Evolutionary conservation across 2,329 filamentous ascomycete species (phyloP).

Genomic region (Sarocladium kiliense): DNA sequence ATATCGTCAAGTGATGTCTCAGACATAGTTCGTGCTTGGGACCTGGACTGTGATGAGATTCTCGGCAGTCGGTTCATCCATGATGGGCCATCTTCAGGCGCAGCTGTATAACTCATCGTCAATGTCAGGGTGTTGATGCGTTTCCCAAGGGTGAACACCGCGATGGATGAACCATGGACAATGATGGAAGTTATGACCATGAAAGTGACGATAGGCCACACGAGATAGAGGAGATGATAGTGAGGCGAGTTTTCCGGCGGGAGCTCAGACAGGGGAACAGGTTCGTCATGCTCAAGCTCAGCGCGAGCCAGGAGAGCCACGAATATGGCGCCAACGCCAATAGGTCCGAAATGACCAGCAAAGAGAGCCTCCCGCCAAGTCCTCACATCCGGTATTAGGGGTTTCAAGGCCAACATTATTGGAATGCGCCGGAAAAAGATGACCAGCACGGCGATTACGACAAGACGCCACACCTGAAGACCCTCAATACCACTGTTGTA

Average conservation of each 20-base stretch:
- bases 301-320: conserved; percentile 87
- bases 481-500: conserved; percentile 75
- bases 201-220: conserved; percentile 95
- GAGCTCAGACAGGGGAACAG: conserved; percentile 65
- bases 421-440: conserved; percentile 95
- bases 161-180: conserved; percentile 95
- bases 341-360: conserved; percentile 94
- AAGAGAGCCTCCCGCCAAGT: conserved; percentile 97
- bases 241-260: conserved; percentile 51
- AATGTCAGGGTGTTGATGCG: conserved; percentile 95
- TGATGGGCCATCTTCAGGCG: conserved; percentile 77
- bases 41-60: conserved; percentile 63
- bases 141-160: conserved; percentile 95
- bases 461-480: conserved; percentile 78
- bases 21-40: conserved; percentile 80
- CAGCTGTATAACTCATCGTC: conserved; percentile 93
- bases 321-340: conserved; percentile 95
- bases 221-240: conserved; percentile 71
- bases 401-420: conserved; percentile 87
- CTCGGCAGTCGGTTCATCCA: conserved; percentile 94
- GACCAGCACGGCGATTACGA: conserved; percentile 91
- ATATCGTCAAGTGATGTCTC: conserved; percentile 63
- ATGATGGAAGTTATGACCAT: conserved; percentile 91
- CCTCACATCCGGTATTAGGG: conserved; percentile 92
- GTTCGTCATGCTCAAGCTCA: conserved; percentile 74